Evolutionary conservation across 148 eudicot species (phyloP).

Genomic region (Agrostemma githago): DNA sequence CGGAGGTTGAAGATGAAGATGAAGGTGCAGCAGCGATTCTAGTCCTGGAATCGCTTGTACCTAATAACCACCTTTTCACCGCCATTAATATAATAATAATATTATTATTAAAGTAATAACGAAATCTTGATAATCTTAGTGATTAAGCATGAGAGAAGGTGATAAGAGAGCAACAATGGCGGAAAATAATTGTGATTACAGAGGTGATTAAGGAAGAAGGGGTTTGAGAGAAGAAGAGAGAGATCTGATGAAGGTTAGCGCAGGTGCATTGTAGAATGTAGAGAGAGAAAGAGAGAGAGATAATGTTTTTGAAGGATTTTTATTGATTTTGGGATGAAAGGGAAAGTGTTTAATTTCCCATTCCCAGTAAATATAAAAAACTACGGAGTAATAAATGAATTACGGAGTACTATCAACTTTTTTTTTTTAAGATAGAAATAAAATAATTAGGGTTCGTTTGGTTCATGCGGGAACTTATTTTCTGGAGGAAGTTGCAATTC

Average conservation of each 20-base stretch:
- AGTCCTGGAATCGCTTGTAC: constrained; percentile 26
- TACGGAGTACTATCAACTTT: too few species aligned
- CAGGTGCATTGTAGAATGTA: not conserved
- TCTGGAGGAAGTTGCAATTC: too few species aligned
- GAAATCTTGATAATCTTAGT: not conserved
- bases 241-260: not conserved
- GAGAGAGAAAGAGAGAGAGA: not conserved
- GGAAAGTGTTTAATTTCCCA: not conserved
- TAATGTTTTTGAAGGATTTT: too few species aligned
- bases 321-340: not conserved
- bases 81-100: constrained; percentile 28
- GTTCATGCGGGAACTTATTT: too few species aligned
- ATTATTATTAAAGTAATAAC: not conserved
- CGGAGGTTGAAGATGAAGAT: constrained; percentile 27
- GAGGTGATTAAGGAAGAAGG: not conserved
- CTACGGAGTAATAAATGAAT: too few species aligned
- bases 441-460: too few species aligned
- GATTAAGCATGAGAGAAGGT: not conserved
- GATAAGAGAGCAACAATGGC: not conserved
- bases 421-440: too few species aligned
- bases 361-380: too few species aligned
- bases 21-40: constrained; percentile 43
- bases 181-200: too few species aligned
- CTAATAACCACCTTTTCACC: constrained; percentile 42
- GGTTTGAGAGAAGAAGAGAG: not conserved